Base-by-base conservation (phyloP, 2,329 filamentous ascomycete genomes). In the Curvularia spicifera region DNA sequence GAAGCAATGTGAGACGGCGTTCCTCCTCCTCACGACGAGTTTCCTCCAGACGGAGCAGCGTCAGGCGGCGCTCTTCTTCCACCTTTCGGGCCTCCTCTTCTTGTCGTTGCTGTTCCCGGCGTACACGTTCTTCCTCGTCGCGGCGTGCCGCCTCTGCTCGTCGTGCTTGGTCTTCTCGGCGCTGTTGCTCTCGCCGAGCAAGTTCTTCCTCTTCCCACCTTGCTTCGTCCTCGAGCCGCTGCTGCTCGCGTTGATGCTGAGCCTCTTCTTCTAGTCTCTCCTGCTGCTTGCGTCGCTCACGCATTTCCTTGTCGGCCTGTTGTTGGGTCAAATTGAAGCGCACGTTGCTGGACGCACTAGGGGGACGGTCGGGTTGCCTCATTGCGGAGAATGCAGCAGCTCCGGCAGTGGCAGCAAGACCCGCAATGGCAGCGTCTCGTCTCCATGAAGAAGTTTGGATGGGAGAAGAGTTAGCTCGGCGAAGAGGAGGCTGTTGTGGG, bases 321-420 rank as follows among this genome's bases (percentile, higher is more conserved):
- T 86, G 84, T 46, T 85, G 78, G 0, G 84, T 86, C 49, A 87
- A 68, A 37, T 83, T 80, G 62, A 87, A 87, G 53, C 83, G 81
- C 7, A 88, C 86, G 58, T 79, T 82, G 8, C 78, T 78, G 15
- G 77, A 69, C 22, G 71, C 71, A 53, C 69, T 72, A 10, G 67
- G 56, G 1, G 65, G 66, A 8, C 58, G 55, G 37, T 58, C 55
- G 20, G 43, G 40, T 15, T 51, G 49, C 47, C 59, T 71, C 70
- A 26, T 69, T 64, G 68, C 68, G 45, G 75, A 75, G 15, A 78
- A 59, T 10, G 77, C 78, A 37, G 74, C 78, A n/a, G 73, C 76
- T 31, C 79, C 79, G 43, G 80, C 76, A 12, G 77, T 72, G 8
- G 78, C 79, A 35, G 78, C 78, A 55, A 74, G 72, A 22, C 79